phyloP scores from a whole-genome alignment of 106 monocot genomes.

The Dendrobium chrysotoxum region DNA sequence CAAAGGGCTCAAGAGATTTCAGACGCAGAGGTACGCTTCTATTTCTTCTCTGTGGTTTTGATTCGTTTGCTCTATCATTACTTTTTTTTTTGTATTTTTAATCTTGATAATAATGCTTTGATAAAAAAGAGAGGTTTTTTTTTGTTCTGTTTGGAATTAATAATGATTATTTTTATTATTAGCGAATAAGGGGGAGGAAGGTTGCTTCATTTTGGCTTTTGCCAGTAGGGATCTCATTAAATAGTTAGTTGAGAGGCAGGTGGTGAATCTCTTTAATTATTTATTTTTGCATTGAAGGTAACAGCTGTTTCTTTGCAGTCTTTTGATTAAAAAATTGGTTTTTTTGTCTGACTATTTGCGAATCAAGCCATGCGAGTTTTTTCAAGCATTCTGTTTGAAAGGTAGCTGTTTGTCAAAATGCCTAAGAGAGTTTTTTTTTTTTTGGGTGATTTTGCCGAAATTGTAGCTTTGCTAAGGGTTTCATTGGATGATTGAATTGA shows the following conservation, averaged over 20 bases:
- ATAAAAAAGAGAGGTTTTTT: neutral
- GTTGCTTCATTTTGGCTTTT: neutral
- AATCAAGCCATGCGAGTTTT: neutral
- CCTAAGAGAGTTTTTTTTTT: too few species aligned
- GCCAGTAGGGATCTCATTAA: neutral
- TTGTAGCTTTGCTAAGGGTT: too few species aligned
- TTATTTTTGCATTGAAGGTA: neutral
- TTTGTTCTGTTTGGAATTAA: neutral
- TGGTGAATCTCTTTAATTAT: neutral
- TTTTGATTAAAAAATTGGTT: neutral
- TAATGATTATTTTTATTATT: neutral
- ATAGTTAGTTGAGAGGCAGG: neutral
- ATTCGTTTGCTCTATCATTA: too few species aligned
- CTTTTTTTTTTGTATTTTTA: neutral
- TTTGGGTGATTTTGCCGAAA: too few species aligned
- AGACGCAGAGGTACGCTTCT: neutral
- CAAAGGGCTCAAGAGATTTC: neutral
- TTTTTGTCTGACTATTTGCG: neutral
- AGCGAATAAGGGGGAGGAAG: neutral
- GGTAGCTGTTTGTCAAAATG: too few species aligned
- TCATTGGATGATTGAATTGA: too few species aligned
- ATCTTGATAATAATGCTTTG: neutral
- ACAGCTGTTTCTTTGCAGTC: neutral
- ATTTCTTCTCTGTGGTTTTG: neutral
- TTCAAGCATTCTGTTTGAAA: too few species aligned